These are phyloP conservation scores for Daldinia bambusicola DNA, from an alignment of 495 filamentous ascomycete genomes.

Conservation along the genomic window DNA sequence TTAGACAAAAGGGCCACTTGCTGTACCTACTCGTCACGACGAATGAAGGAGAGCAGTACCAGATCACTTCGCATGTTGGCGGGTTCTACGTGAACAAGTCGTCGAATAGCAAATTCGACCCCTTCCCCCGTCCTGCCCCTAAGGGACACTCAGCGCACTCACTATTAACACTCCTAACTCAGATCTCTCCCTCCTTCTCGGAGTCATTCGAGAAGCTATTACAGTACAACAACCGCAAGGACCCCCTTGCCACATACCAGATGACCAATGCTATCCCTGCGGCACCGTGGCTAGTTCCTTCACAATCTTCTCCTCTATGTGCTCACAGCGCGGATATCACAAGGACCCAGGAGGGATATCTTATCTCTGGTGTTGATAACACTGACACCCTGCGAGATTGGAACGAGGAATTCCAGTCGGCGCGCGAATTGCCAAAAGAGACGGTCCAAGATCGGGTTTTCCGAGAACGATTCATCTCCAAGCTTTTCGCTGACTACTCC, in stretches of 20 bases:
- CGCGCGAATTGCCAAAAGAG: slow-evolving; percentile 90
- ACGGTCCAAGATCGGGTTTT: slow-evolving; percentile 96
- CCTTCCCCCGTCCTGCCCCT: slow-evolving; percentile 73
- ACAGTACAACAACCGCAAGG: slow-evolving; percentile 81
- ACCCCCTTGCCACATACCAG: slow-evolving; percentile 91
- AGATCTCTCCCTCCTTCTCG: slow-evolving; percentile 84
- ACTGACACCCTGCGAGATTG: slow-evolving; percentile 95
- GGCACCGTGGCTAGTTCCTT: slow-evolving; percentile 89
- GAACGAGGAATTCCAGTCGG: slow-evolving; percentile 99
- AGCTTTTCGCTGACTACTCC: slow-evolving; percentile 96
- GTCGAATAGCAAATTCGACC: slow-evolving; percentile 91
- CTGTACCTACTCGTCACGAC: slow-evolving; percentile 90
- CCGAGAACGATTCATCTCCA: slow-evolving; percentile 90
- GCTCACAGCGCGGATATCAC: slow-evolving; percentile 84
- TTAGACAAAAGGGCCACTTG: slow-evolving; percentile 90
- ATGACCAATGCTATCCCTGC: slow-evolving; percentile 92
- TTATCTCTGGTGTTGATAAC: slow-evolving; percentile 89
- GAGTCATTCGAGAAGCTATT: slow-evolving; percentile 77
- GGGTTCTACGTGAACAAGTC: slow-evolving; percentile 98
- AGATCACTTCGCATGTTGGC: slow-evolving; percentile 91
- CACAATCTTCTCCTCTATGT: slow-evolving; percentile 67
- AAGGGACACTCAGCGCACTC: slow-evolving; percentile 84
- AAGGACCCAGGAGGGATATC: slow-evolving; percentile 90
- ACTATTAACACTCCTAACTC: slow-evolving; percentile 78
- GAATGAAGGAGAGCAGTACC: slow-evolving; percentile 90